A percentile compares a stretch with the other conserved stretches of the same genome.
These are phyloP conservation scores for Fusarium foetens DNA, from an alignment of 2,329 filamentous ascomycete genomes.

Conservation along the genomic window DNA sequence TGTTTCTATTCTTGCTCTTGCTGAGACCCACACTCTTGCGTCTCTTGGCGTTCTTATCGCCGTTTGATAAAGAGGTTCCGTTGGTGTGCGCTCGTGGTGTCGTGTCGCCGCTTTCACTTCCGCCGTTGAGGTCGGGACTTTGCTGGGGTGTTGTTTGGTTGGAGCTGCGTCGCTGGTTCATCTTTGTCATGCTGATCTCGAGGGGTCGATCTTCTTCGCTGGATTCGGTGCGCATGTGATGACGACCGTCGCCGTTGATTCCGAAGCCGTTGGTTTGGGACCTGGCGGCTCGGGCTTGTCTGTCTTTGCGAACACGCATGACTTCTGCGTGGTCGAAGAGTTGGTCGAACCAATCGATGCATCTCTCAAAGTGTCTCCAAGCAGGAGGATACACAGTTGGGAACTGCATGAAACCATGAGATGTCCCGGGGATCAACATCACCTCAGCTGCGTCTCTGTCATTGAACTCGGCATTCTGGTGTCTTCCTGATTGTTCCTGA, in stretches of 20 bases:
- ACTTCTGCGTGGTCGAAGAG: constrained; percentile 69
- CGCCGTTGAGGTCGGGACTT: constrained; percentile 18
- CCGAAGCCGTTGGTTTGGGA: constrained; percentile 21
- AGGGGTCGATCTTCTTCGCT: constrained; percentile 84
- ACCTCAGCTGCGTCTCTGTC: constrained; percentile 70
- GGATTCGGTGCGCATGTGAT: constrained; percentile 61
- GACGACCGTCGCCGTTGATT: constrained; percentile 42
- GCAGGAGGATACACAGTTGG: constrained; percentile 87
- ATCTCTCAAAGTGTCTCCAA: constrained; percentile 86
- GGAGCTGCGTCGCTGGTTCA: constrained; percentile 50
- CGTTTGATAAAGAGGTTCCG: constrained; percentile 29
- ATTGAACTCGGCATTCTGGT: constrained; percentile 50
- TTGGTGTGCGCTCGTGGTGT: constrained; percentile 22
- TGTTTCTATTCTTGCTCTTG: constrained; percentile 56
- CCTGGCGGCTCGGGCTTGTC: constrained; percentile 14
- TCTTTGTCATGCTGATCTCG: constrained; percentile 77
- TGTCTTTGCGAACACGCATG: constrained; percentile 46
- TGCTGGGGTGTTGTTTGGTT: constrained; percentile 33
- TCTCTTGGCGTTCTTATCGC: constrained; percentile 43
- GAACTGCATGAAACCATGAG: constrained; percentile 94
- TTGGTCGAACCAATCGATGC: constrained; percentile 83
- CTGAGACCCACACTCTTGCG: constrained; percentile 42
- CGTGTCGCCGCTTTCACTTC: constrained; percentile 35
- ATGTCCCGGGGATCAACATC: constrained; percentile 85
- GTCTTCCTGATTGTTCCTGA: constrained; percentile 19